Base-by-base conservation (phyloP, 139 green algal species). In the Chlamydomonas applanata region DNA sequence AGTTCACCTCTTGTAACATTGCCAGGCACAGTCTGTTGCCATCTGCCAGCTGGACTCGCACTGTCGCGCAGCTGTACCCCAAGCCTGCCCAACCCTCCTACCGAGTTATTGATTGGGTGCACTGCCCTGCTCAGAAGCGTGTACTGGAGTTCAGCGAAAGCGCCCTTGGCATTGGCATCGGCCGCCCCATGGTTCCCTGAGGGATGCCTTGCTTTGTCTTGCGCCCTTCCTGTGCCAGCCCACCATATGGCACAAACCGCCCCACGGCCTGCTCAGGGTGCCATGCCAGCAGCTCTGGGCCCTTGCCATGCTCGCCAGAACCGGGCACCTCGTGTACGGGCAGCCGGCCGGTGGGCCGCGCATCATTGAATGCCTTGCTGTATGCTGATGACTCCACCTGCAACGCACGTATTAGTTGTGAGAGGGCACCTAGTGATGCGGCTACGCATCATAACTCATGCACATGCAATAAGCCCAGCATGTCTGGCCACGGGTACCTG, bases 281-380 rank as follows among this genome's bases (percentile, higher is more conserved):
- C 77, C 77, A 82, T 5, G 65, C 27, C 61, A 84, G 54, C 79
- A 84, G 57, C 45, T 75, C 69, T 0, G 54, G 24, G 11, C 78
- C 78, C 44, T 84, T 84, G 63, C 73, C 73, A 11, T 54, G 67
- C 32, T 72, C 79, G 17, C 35, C 29, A 1, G 61, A 44, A 0
- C 73, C 68, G 0, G 78, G 78, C 30, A 49, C 20, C 1, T 52
- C 35, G 69, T 4, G 54, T 30, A 49, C 4, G n/a, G 40, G 20
- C 30, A 34, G 49, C 49, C 69, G 59, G 5, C 54, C 65, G n/a
- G 11, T 30, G 0, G 44, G 35, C 34, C 69, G 49, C 19, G 30
- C 27, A 56, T 79, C 78, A 44, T 77, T 65, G 22, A 72, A 77
- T 13, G 69, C 56, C 40, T 54, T 34, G 4, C 40, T 49, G 40